Evolutionary conservation across 1,284 basidiomycete species (phyloP).

Genomic region (Fomes fomentarius): DNA sequence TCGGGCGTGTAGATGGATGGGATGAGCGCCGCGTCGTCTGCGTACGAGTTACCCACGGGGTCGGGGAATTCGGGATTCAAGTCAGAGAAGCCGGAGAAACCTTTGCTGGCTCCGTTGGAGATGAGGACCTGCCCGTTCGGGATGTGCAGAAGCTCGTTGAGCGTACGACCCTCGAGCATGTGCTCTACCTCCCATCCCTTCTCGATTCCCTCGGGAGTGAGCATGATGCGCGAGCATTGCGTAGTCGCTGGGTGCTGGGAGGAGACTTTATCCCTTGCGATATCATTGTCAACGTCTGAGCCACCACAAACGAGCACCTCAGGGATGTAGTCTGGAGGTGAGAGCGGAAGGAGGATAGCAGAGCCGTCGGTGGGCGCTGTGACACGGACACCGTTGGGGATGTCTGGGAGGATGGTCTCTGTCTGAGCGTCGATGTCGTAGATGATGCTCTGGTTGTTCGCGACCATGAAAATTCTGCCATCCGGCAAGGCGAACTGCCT

Average conservation of each 20-base stretch:
- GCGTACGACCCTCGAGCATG: slow-evolving; percentile 38
- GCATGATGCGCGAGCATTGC: slow-evolving; percentile 39
- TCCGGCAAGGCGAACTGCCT: slow-evolving; percentile 23
- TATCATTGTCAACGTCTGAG: slow-evolving; percentile 28
- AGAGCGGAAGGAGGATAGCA: slow-evolving; percentile 49
- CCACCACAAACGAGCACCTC: slow-evolving; percentile 56
- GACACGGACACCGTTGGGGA: slow-evolving; percentile 50
- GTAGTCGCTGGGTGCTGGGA: slow-evolving; percentile 43
- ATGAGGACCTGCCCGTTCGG: slow-evolving; percentile 56
- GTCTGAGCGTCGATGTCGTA: slow-evolving; percentile 34
- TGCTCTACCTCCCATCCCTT: slow-evolving; percentile 28
- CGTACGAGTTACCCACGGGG: slow-evolving; percentile 43
- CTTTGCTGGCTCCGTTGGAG: slow-evolving; percentile 48
- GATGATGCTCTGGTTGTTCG: slow-evolving; percentile 42
- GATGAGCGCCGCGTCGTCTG: slow-evolving; percentile 45
- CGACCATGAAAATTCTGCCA: slow-evolving; percentile 48
- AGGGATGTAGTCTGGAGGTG: slow-evolving; percentile 46
- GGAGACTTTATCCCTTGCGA: slow-evolving; percentile 33
- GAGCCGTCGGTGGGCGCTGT: slow-evolving; percentile 48
- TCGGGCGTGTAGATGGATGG: slow-evolving; percentile 55
- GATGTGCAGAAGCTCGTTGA: slow-evolving; percentile 53
- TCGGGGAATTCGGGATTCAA: slow-evolving; percentile 7
- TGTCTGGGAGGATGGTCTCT: slow-evolving; percentile 43
- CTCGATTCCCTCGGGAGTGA: slow-evolving; percentile 24
- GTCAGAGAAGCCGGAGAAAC: slow-evolving; percentile 48